Percentiles rank a stretch among this genome's conserved stretches.
These are phyloP conservation scores for Agaricus subrufescens DNA, from an alignment of 768 basidiomycete species.

Conservation along the genomic window DNA sequence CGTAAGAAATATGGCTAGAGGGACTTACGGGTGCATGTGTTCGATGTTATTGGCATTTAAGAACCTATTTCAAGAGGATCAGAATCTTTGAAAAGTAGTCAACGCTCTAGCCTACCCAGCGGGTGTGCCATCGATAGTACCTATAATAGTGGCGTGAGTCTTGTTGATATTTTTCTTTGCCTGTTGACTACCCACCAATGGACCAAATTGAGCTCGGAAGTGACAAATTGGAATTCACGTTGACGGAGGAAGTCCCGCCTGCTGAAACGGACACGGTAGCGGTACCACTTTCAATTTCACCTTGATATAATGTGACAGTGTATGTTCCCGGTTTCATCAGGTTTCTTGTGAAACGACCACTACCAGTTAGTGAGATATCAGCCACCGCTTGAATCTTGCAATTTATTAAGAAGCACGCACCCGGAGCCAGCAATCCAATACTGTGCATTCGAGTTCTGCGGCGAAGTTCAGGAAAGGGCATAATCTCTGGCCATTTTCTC, in stretches of 20 bases:
- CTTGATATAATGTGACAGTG: slow-evolving; percentile 39
- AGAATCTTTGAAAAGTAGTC: background rate
- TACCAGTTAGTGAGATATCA: slow-evolving; percentile 4
- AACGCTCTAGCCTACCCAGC: slow-evolving; percentile 23
- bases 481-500: slow-evolving; percentile 20
- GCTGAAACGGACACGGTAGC: slow-evolving; percentile 36
- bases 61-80: slow-evolving; percentile 22
- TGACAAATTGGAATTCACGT: slow-evolving; percentile 25
- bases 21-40: slow-evolving; percentile 41
- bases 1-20: background rate
- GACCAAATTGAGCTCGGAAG: slow-evolving; percentile 37
- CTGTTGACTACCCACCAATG: slow-evolving; percentile 26
- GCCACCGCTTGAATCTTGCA: too few species aligned
- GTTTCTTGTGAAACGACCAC: slow-evolving; percentile 38
- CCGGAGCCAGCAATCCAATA: slow-evolving; percentile 40
- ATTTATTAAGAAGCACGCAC: slow-evolving; percentile 17
- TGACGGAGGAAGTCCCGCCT: slow-evolving; percentile 31
- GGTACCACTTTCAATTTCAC: slow-evolving; percentile 40
- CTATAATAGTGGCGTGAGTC: slow-evolving; percentile 13
- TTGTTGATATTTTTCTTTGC: background rate
- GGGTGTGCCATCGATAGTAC: slow-evolving; percentile 42
- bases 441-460: slow-evolving; percentile 37
- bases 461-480: background rate
- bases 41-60: slow-evolving; percentile 47
- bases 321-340: slow-evolving; percentile 48